A percentile compares a stretch with the other conserved stretches of the same genome.
These are phyloP conservation scores for Forsythia viridissima DNA, from an alignment of 257 asterid genomes.

Conservation along the genomic window DNA sequence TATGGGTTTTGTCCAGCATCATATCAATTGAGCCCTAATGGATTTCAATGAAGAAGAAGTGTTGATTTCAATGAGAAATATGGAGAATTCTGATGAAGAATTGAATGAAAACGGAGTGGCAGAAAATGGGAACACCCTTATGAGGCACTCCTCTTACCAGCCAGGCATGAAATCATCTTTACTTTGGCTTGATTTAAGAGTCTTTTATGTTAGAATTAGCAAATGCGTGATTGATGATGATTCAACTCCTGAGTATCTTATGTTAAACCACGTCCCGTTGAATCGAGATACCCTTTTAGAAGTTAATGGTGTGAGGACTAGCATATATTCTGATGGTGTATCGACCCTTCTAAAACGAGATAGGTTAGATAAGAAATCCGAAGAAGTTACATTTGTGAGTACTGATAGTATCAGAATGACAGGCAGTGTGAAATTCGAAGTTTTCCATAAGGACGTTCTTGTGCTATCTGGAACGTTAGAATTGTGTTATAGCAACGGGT, in stretches of 20 bases:
- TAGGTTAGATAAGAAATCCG: conserved; percentile 56
- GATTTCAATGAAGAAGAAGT: conserved; percentile 36
- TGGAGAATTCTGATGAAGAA: conserved; percentile 38
- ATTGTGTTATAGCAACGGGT: conserved; percentile 38
- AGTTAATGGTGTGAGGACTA: conserved; percentile 60
- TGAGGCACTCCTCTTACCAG: conserved; percentile 33
- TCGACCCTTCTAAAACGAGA: conserved; percentile 61
- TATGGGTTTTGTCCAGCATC: conserved; percentile 14
- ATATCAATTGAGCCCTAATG: conserved; percentile 30
- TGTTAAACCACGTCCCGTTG: conserved; percentile 63
- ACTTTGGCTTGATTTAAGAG: conserved; percentile 71
- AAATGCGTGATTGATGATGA: conserved; percentile 60
- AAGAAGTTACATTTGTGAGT: conserved; percentile 63
- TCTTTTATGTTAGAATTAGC: conserved; percentile 64
- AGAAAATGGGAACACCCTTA: conserved; percentile 39
- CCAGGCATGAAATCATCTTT: conserved; percentile 34
- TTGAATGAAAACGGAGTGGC: conserved; percentile 31
- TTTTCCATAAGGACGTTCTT: conserved; percentile 39
- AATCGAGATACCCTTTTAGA: conserved; percentile 62
- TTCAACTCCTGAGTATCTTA: conserved; percentile 53
- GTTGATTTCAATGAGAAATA: conserved; percentile 30
- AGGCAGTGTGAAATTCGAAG: conserved; percentile 68
- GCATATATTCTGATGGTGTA: conserved; percentile 59
- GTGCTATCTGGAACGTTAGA: conserved; percentile 57
- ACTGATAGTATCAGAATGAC: conserved; percentile 62